A percentile compares a stretch with the other conserved stretches of the same genome.
These are phyloP conservation scores for Jimgerdemannia lactiflua DNA, from an alignment of 192 early-diverging fungal genomes.

Conservation along the genomic window DNA sequence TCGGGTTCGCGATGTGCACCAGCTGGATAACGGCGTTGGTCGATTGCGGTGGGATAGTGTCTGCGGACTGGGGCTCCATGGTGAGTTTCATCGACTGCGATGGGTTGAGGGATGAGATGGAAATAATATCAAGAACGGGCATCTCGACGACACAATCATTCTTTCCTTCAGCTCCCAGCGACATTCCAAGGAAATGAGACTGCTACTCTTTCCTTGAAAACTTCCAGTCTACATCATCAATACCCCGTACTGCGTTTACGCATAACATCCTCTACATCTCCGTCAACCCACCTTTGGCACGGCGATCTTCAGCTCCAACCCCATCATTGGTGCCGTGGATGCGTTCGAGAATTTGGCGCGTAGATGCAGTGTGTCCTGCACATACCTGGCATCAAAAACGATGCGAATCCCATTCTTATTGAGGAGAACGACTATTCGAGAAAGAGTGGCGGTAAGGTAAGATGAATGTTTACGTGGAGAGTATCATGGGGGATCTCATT, in stretches of 20 bases:
- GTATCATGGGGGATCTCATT: neutral
- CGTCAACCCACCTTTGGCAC: conserved; percentile 39
- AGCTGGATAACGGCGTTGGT: conserved; percentile 32
- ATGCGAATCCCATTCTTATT: conserved; percentile 49
- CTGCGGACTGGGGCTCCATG: conserved; percentile 43
- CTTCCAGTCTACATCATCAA: too few relatives aligned
- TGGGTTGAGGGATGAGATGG: neutral
- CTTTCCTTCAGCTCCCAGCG: too few relatives aligned
- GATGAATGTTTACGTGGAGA: conserved; percentile 16
- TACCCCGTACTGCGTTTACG: neutral
- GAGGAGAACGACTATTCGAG: conserved; percentile 25
- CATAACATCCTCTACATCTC: neutral
- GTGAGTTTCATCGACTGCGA: conserved; percentile 37
- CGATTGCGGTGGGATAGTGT: conserved; percentile 31
- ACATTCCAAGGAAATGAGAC: too few relatives aligned
- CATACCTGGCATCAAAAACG: conserved; percentile 25
- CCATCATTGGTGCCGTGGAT: conserved; percentile 35
- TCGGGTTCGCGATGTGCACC: conserved; percentile 33
- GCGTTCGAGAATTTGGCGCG: conserved; percentile 46
- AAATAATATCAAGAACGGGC: neutral
- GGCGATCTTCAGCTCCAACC: conserved; percentile 39
- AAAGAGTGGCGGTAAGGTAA: conserved; percentile 1
- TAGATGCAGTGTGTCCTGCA: conserved; percentile 17
- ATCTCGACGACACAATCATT: too few relatives aligned
- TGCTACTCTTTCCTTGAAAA: too few relatives aligned